phyloP scores from a whole-genome alignment of 495 filamentous ascomycete genomes.

The Penicillium egyptiacum region DNA sequence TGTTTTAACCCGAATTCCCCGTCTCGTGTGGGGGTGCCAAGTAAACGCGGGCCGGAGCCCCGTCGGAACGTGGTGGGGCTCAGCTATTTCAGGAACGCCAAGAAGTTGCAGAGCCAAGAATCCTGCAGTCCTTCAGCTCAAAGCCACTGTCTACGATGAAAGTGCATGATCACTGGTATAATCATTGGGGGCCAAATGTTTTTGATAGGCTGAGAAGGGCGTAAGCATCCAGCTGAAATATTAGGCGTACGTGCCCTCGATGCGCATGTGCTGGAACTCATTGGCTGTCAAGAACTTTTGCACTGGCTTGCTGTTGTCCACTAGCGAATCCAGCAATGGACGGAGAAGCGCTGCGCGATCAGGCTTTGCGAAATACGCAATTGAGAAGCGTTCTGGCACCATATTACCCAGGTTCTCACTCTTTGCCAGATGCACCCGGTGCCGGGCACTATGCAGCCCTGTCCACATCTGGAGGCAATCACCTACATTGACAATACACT shows the following conservation, averaged over 20 bases:
- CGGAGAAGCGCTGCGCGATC: background rate
- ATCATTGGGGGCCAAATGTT: too few species aligned
- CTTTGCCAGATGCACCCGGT: background rate
- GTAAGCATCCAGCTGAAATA: background rate
- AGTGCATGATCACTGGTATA: too few species aligned
- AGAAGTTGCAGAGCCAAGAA: too few species aligned
- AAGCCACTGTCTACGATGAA: too few species aligned
- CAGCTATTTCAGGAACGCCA: too few species aligned
- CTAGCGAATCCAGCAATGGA: background rate
- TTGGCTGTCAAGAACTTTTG: background rate
- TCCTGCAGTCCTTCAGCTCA: too few species aligned
- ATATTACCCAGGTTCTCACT: background rate
- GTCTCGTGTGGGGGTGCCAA: too few species aligned
- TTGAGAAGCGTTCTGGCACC: background rate
- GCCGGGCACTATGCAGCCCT: background rate
- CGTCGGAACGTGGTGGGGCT: too few species aligned
- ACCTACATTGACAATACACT: constrained; percentile 1
- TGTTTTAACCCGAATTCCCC: too few species aligned
- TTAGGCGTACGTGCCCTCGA: background rate
- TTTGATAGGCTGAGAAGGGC: background rate
- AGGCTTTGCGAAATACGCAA: background rate
- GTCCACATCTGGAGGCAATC: constrained; percentile 1
- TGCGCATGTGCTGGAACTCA: background rate
- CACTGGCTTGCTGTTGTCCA: background rate
- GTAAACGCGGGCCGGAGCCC: too few species aligned